Evolutionary conservation across 1,139 yeast species (phyloP), one percentile per base, ranked within the genome.

Genomic region (Pichia kudriavzevii): DNA sequence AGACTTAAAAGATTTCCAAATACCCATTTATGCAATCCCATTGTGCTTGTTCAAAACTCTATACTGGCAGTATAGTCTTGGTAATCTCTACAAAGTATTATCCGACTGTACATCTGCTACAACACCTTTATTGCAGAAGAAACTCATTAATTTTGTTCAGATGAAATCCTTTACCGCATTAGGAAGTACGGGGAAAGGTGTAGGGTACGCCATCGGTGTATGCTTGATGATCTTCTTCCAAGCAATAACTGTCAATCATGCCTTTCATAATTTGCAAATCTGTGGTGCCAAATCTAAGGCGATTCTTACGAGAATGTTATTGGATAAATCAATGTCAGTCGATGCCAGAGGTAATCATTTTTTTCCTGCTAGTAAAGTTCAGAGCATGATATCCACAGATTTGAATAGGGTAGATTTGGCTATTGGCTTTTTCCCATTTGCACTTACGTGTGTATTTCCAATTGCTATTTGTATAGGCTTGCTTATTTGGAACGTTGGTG

Each of bases 391-490:
- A 61, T 75, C 87, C 10, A 78, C 93, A 0, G 95, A 84, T 54
- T 65, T 84, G 39, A 71, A 84, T 28, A 70, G 94, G 52, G 66
- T 83, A 23, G 94, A 83, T 51, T 71, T 80, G 51, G 87, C 88
- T 4, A 53, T 77, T 31, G 74, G 79, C 3, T 79, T 79, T 59
- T 77, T 77, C 49, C 87, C 80, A 79, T 56, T 67, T 78, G 39
- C 71, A 79, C 21, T 79, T 41, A 66, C 76, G 5, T 72, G 79
- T 51, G 79, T 85, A 0, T 62, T 75, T 9, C 71, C 80, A 1
- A 59, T 77, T 13, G 65, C 60, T 14, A 64, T 76, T 34, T 66
- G 76, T 38, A 66, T 83, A 39, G 87, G 73, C 3, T 60, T 84
- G 26, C 67, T 85, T 38, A 63, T 81, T 35, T 65, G 70, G 42